phyloP scores from a whole-genome alignment of 2,329 filamentous ascomycete genomes.

The Penicillium hesseltinei region DNA sequence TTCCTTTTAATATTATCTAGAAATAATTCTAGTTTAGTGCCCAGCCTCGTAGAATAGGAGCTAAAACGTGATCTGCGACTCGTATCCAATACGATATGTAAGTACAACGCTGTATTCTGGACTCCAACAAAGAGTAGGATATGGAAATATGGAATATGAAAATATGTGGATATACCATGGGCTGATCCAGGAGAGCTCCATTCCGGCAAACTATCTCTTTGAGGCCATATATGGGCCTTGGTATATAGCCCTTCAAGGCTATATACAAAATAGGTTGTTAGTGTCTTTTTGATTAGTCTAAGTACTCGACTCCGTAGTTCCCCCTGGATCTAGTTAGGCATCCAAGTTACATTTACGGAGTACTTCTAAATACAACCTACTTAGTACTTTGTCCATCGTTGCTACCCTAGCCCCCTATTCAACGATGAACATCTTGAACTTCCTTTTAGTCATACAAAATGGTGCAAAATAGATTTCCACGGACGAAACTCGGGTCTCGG shows the following conservation, averaged over 20 bases:
- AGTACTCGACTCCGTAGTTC: background rate
- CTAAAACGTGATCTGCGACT: background rate
- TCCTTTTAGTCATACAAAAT: slow-evolving; percentile 9
- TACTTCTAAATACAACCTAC: background rate
- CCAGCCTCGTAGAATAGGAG: background rate
- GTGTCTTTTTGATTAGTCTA: background rate
- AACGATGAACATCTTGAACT: slow-evolving; percentile 12
- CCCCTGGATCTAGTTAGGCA: background rate
- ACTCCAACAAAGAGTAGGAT: background rate
- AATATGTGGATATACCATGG: slow-evolving; percentile 2
- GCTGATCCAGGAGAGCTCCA: slow-evolving; percentile 10
- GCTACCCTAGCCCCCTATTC: background rate
- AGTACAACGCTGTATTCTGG: background rate
- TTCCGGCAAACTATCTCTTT: background rate
- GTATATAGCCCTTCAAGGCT: background rate
- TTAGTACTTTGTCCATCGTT: background rate
- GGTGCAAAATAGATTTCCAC: slow-evolving; percentile 7
- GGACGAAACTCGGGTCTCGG: slow-evolving; percentile 14
- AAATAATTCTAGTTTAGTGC: background rate
- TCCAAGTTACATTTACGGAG: slow-evolving; percentile 4
- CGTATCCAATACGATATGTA: background rate
- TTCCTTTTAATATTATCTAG: background rate
- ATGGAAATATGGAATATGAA: background rate
- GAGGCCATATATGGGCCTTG: background rate
- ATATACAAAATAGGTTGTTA: too few species aligned